Evolutionary conservation across 192 early-diverging fungal species (phyloP).

Genomic region (Coemansia aciculifera): DNA sequence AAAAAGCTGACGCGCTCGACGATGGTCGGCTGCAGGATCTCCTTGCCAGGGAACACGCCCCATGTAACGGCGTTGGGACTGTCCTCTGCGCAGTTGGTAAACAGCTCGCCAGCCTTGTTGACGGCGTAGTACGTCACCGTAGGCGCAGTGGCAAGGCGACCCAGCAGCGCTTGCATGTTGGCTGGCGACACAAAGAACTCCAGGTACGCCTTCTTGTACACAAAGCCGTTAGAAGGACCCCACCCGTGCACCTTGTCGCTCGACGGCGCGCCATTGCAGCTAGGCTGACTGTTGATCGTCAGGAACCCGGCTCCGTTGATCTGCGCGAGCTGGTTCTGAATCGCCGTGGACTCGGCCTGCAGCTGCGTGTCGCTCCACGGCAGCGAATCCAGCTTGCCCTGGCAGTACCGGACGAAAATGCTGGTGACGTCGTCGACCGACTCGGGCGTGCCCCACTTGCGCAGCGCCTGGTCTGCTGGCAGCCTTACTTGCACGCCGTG

Average conservation of each 20-base stretch:
- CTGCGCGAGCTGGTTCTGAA: constrained; percentile 65
- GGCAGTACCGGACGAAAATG: constrained; percentile 85
- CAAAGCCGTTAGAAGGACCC: constrained; percentile 95
- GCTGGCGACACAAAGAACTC: constrained; percentile 91
- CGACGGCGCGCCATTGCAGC: constrained; percentile 85
- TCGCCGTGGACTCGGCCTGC: constrained; percentile 72
- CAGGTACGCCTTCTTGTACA: constrained; percentile 95
- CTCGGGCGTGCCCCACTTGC: constrained; percentile 79
- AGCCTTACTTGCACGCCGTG: constrained; percentile 82
- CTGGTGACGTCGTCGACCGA: constrained; percentile 65
- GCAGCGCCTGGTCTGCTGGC: constrained; percentile 71
- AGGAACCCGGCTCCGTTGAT: constrained; percentile 86
- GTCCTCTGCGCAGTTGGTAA: constrained; percentile 84
- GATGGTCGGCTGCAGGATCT: constrained; percentile 95
- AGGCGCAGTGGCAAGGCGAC: constrained; percentile 58
- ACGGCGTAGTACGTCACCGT: constrained; percentile 87
- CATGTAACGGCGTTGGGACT: constrained; percentile 95
- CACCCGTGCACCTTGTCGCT: constrained; percentile 82
- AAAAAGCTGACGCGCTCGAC: constrained; percentile 85
- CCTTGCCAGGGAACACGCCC: constrained; percentile 97
- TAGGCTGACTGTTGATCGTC: constrained; percentile 95
- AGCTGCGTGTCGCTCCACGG: constrained; percentile 91
- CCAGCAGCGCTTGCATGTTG: constrained; percentile 63
- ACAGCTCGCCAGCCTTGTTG: constrained; percentile 85
- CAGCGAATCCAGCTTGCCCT: constrained; percentile 72